Percentiles rank a stretch among this genome's conserved stretches.
Conservation (phyloP, 495 filamentous ascomycete species). For the Rostrohypoxylon terebratum region DNA sequence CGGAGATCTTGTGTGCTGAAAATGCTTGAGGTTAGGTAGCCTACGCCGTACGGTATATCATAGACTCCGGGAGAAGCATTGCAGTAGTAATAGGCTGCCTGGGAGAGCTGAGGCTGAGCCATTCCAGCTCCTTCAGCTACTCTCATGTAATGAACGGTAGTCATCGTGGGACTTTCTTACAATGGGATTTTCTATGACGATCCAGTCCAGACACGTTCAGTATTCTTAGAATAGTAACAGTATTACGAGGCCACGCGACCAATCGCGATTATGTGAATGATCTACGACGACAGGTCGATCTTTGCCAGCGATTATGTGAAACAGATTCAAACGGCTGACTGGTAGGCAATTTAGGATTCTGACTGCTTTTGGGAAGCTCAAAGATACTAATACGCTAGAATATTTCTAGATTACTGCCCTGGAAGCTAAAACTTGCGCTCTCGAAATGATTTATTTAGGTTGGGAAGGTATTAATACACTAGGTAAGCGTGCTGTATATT, state of each 20-base stretch:
- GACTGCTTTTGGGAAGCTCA: neutral
- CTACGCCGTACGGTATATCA: slow-evolving; percentile 3
- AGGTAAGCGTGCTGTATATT: neutral
- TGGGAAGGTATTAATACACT: neutral
- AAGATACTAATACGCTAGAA: slow-evolving; percentile 3
- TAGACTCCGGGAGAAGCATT: neutral
- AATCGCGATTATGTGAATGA: neutral
- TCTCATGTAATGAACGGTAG: neutral
- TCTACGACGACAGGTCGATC: neutral
- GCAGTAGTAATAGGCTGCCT: slow-evolving; percentile 4
- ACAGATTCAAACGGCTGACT: neutral
- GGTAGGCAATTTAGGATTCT: slow-evolving; percentile 1
- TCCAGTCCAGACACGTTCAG: neutral
- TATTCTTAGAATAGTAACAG: slow-evolving; percentile 8
- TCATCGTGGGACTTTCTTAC: neutral
- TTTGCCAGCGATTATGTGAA: neutral
- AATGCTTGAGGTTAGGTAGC: neutral
- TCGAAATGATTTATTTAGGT: neutral
- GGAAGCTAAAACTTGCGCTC: neutral
- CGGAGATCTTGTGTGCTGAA: neutral
- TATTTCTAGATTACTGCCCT: neutral
- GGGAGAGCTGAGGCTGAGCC: slow-evolving; percentile 1
- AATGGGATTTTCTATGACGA: neutral
- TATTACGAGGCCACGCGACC: neutral
- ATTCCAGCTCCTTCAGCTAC: slow-evolving; percentile 10